Percentiles rank a stretch among this genome's conserved stretches.
phyloP scores from a whole-genome alignment of 2,329 filamentous ascomycete genomes.

The Clonostachys rhizophaga region DNA sequence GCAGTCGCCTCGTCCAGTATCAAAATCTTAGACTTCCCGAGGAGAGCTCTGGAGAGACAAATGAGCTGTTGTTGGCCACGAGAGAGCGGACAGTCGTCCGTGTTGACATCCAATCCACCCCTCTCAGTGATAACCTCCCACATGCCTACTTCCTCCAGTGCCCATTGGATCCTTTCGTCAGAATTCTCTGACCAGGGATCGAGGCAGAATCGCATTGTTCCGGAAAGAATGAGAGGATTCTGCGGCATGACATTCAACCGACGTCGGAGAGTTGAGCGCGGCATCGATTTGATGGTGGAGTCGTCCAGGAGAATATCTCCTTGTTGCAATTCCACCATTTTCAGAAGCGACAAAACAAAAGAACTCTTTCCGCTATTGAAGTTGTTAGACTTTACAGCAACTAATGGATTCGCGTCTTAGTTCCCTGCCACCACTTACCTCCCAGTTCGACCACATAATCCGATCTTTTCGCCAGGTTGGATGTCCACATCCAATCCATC shows the following conservation, averaged over 20 bases:
- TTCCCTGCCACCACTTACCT: slow-evolving; percentile 5
- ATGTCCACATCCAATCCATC: slow-evolving; percentile 8
- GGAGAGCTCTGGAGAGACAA: slow-evolving; percentile 33
- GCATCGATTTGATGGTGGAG: slow-evolving; percentile 24
- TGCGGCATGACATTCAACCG: slow-evolving; percentile 42
- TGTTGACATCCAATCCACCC: slow-evolving; percentile 16
- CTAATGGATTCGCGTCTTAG: too few species aligned
- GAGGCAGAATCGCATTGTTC: slow-evolving; percentile 28
- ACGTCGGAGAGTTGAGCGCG: slow-evolving; percentile 32
- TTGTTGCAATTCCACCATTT: slow-evolving; percentile 24
- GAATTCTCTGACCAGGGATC: slow-evolving; percentile 20
- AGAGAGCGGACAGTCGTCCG: slow-evolving; percentile 38
- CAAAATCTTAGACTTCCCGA: slow-evolving; percentile 23
- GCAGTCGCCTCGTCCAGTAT: slow-evolving; percentile 25
- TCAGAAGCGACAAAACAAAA: slow-evolving; percentile 25
- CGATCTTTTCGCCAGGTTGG: slow-evolving; percentile 17
- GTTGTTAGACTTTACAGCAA: slow-evolving; percentile 7
- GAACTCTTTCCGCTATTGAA: slow-evolving; percentile 30
- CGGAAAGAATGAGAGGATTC: slow-evolving; percentile 41
- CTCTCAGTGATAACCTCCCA: slow-evolving; percentile 18
- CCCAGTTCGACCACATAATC: slow-evolving; percentile 23
- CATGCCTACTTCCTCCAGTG: slow-evolving; percentile 9
- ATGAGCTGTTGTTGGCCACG: slow-evolving; percentile 53
- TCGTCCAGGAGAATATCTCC: slow-evolving; percentile 32
- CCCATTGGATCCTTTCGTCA: slow-evolving; percentile 14